phyloP scores from a whole-genome alignment of 805 yeast species.

The Wickerhamiella lipophila region DNA sequence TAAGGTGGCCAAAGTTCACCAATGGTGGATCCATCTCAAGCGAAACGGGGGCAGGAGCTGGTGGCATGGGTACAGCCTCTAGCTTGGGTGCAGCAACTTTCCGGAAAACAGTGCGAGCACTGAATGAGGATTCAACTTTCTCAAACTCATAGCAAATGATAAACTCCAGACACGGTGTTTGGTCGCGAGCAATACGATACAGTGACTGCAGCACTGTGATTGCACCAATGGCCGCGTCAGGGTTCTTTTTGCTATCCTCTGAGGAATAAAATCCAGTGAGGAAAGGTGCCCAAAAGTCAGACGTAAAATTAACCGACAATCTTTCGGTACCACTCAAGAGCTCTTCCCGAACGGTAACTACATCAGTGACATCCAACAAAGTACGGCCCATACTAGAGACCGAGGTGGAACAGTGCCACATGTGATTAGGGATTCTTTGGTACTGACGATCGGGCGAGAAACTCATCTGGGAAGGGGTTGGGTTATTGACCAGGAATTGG shows the following conservation, averaged over 20 bases:
- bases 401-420: constrained; percentile 26
- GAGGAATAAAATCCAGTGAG: constrained; percentile 22
- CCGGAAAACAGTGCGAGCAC: constrained; percentile 29
- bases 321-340: constrained; percentile 24
- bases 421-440: constrained; percentile 16
- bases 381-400: constrained; percentile 27
- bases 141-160: constrained; percentile 29
- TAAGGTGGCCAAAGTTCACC: constrained; percentile 2
- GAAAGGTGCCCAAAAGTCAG: constrained; percentile 32
- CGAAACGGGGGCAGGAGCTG: constrained; percentile 4
- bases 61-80: constrained; percentile 4
- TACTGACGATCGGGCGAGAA: neutral
- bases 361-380: constrained; percentile 22
- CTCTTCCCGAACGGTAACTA: constrained; percentile 16
- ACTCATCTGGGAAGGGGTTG: constrained; percentile 7
- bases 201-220: constrained; percentile 27
- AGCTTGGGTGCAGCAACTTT: constrained; percentile 16
- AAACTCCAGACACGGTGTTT: constrained; percentile 22
- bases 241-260: constrained; percentile 15
- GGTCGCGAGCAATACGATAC: constrained; percentile 17
- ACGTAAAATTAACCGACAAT: constrained; percentile 28
- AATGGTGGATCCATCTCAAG: constrained; percentile 9
- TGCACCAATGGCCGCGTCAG: constrained; percentile 26
- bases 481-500: constrained; percentile 17
- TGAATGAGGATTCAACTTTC: constrained; percentile 26